A percentile compares a stretch with the other conserved stretches of the same genome.
Conservation (phyloP, 352 stramenopile genomes). For the Globisporangium nodosum region DNA sequence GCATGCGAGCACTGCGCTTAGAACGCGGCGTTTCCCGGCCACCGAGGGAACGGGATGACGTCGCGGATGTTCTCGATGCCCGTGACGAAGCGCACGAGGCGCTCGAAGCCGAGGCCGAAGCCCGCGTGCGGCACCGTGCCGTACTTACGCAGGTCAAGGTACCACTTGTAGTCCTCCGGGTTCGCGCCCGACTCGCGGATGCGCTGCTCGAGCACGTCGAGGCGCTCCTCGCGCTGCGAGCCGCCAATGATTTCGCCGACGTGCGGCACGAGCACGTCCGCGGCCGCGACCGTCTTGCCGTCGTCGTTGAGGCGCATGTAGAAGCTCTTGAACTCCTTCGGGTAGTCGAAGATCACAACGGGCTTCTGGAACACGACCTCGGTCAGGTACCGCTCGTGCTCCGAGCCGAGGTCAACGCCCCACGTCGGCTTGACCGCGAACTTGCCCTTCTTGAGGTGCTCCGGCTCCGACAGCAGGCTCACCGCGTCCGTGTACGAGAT, state of each 20-base stretch:
- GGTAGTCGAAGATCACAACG: constrained; percentile 99
- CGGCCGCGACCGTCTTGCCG: constrained; percentile 95
- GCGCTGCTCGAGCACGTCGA: constrained; percentile 84
- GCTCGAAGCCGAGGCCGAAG: constrained; percentile 98
- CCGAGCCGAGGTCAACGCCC: constrained; percentile 96
- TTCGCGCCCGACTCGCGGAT: constrained; percentile 70
- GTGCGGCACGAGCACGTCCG: constrained; percentile 96
- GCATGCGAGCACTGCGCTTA: constrained; percentile 22
- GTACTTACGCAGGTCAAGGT: constrained; percentile 96
- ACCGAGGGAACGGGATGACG: constrained; percentile 96
- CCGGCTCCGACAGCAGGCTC: constrained; percentile 80
- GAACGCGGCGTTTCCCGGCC: constrained; percentile 92
- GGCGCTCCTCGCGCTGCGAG: constrained; percentile 94
- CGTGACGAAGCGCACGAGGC: constrained; percentile 96
- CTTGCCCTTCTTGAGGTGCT: constrained; percentile 79
- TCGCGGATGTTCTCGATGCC: constrained; percentile 99
- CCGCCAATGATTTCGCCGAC: constrained; percentile 97
- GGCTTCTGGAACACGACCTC: constrained; percentile 86
- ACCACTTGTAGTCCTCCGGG: constrained; percentile 94
- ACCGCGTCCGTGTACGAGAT: constrained; percentile 96
- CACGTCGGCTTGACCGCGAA: constrained; percentile 89
- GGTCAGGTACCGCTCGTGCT: constrained; percentile 96
- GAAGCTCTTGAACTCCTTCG: constrained; percentile 98
- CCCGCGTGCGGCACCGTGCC: constrained; percentile 96
- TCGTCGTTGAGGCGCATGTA: constrained; percentile 99